Base-by-base conservation (phyloP, 306 rosid species). In the Mimosa bimucronata region DNA sequence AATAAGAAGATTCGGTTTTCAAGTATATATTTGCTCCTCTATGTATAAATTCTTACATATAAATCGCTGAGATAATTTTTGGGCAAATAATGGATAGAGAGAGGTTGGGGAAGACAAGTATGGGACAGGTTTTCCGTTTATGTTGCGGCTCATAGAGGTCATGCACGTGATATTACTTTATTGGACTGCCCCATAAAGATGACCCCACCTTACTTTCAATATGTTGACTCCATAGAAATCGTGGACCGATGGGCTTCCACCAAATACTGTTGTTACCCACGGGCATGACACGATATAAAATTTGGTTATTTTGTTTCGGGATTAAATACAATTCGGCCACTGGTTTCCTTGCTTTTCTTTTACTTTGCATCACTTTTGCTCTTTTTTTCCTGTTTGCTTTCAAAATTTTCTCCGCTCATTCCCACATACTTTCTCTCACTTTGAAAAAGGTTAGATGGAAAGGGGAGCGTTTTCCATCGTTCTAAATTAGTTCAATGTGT, bases 71-170 rank as follows among this genome's bases (percentile, higher is more conserved):
- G 53, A 34, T 34, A 34, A 34, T 34, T 6, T 34, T 34, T 34
- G 5, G 5, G 38, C 38, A 2, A 34, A 34, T 34, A 34, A 13
- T 14, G n/a, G 53, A 46, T 2, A 46, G 53, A 46, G 53, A 46
- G 53, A 18, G n/a, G 61, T n/a, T 0, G 28, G 28, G 21, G 62
- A 55, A 55, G 62, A 55, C 62, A 21, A 55, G 29, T 9, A 25
- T 4, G 65, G 58, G 74, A 80, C 79, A 73, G 25, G 13, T 80
- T 60, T 60, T 50, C 79, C 68, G 79, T 23, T 64, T 25, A 64
- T 80, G 46, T 48, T 48, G 83, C 57, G 66, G 57, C 64, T 73
- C 18, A 9, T 4, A 1, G 37, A 73, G 28, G 44, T 42, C 64
- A 28, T 48, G 62, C 73, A 68, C 34, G 34, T 30, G 64, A 19